A percentile compares a stretch with the other conserved stretches of the same genome.
phyloP scores from a whole-genome alignment of 495 filamentous ascomycete genomes.

The Cladorrhinum samala region DNA sequence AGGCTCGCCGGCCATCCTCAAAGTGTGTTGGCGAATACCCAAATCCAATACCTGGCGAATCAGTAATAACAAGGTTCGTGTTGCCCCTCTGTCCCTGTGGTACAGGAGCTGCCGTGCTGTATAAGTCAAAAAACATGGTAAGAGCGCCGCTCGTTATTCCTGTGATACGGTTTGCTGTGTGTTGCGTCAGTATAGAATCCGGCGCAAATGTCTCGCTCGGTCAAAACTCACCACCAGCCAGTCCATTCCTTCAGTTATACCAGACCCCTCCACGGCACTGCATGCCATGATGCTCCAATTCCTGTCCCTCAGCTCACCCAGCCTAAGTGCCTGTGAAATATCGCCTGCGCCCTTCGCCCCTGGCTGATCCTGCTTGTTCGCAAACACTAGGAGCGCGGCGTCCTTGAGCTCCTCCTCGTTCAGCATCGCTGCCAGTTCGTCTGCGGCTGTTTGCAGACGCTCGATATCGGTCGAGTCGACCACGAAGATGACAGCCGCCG shows the following conservation, averaged over 20 bases:
- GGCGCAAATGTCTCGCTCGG: not conserved
- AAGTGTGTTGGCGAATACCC: slow-evolving; percentile 17
- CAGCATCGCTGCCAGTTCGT: slow-evolving; percentile 90
- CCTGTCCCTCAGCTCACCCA: slow-evolving; percentile 86
- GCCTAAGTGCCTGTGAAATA: slow-evolving; percentile 83
- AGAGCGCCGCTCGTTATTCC: slow-evolving; percentile 26
- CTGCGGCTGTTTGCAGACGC: slow-evolving; percentile 81
- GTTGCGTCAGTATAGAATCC: slow-evolving; percentile 14
- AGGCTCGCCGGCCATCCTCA: slow-evolving; percentile 5
- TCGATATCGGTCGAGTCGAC: slow-evolving; percentile 98
- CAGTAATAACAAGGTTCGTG: slow-evolving; percentile 1
- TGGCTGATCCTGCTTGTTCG: slow-evolving; percentile 98
- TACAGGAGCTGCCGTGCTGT: slow-evolving; percentile 21
- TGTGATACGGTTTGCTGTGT: slow-evolving; percentile 44
- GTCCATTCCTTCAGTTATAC: slow-evolving; percentile 95
- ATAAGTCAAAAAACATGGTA: slow-evolving; percentile 1
- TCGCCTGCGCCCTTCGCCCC: slow-evolving; percentile 95
- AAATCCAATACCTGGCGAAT: slow-evolving; percentile 17
- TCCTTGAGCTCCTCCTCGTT: slow-evolving; percentile 95
- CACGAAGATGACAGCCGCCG: slow-evolving; percentile 97
- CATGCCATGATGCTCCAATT: slow-evolving; percentile 99
- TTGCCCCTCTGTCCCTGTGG: slow-evolving; percentile 13
- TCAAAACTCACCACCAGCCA: slow-evolving; percentile 87
- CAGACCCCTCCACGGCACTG: slow-evolving; percentile 90
- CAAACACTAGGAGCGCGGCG: slow-evolving; percentile 88